A percentile compares a stretch with the other conserved stretches of the same genome.
These are phyloP conservation scores for Suillus variegatus DNA, from an alignment of 768 basidiomycete genomes.

Conservation along the genomic window DNA sequence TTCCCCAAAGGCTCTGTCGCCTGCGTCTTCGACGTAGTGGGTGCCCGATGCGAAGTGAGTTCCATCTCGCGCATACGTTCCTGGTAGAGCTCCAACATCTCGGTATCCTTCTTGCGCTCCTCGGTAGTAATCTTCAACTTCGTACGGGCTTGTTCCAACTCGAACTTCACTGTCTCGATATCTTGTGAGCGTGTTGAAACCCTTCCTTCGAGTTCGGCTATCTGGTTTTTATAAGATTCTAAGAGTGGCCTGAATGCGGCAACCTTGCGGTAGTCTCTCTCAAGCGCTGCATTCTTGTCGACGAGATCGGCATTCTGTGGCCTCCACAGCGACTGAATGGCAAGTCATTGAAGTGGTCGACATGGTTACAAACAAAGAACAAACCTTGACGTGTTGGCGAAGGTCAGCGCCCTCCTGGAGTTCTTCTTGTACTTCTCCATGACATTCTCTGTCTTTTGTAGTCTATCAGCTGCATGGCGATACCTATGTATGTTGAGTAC, in stretches of 20 bases:
- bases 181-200: constrained; percentile 66
- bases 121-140: constrained; percentile 67
- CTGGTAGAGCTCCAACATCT: constrained; percentile 86
- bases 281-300: constrained; percentile 88
- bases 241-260: constrained; percentile 84
- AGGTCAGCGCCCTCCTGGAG: constrained; percentile 92
- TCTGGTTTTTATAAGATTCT: constrained; percentile 90
- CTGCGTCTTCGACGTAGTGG: constrained; percentile 28
- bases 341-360: constrained; percentile 3
- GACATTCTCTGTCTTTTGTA: constrained; percentile 94
- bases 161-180: constrained; percentile 68
- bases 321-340: constrained; percentile 75
- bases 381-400: constrained; percentile 81
- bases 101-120: constrained; percentile 77
- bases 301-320: constrained; percentile 91
- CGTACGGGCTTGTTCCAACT: constrained; percentile 73
- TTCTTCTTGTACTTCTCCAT: constrained; percentile 99
- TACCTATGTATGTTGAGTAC: constrained; percentile 50
- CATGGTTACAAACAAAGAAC: constrained; percentile 20
- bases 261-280: constrained; percentile 89
- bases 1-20: constrained; percentile 19
- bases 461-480: constrained; percentile 87
- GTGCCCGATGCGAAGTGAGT: constrained; percentile 55
- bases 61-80: constrained; percentile 91
- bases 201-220: constrained; percentile 78